Base-by-base conservation (phyloP, 805 yeast genomes). In the Clavispora santaluciae region DNA sequence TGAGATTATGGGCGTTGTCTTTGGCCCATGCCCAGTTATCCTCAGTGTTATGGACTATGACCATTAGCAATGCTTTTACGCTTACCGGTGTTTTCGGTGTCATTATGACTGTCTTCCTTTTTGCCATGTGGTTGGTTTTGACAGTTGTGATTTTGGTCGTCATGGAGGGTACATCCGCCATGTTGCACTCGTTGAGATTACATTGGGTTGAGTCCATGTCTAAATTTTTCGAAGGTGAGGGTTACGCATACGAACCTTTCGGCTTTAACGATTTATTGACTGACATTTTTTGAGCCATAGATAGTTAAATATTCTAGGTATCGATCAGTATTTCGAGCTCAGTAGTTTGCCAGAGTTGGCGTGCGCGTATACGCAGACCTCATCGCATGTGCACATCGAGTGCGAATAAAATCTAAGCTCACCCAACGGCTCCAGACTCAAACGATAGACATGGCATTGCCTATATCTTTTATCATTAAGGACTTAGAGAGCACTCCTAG, bases 161-260 rank as follows among this genome's bases (percentile, higher is more conserved):
- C 36, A 83, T 83, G 90, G 90, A 83, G 63, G 90, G 90, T 42
- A 83, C 89, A 0, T 81, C 87, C n/a, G 89, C 89, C 17, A 83
- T 83, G 90, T 68, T 83, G 54, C 90, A 83, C 59, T 76, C 86
- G n/a, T 71, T 83, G 54, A 75, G 90, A 64, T 68, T 83, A 52
- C 90, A 83, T 56, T 83, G 90, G 90, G 89, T 83, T 40, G 90
- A 83, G 56, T 78, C 86, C 26, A 83, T 83, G 90, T 79, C 86
- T 34, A 83, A 83, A 60, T 83, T 79, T 57, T 83, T 83, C 49
- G 83, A 79, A 55, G 90, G 90, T 56, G 88, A 83, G 55, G 90
- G 90, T 49, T 64, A 73, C 36, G 75, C 79, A 9, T 83, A 80
- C 55, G 75, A 75, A 44, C 90, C 90, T 22, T 83, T 81, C 59